Conservation (phyloP, 1,284 basidiomycete species). For the Leccinum holopus region DNA sequence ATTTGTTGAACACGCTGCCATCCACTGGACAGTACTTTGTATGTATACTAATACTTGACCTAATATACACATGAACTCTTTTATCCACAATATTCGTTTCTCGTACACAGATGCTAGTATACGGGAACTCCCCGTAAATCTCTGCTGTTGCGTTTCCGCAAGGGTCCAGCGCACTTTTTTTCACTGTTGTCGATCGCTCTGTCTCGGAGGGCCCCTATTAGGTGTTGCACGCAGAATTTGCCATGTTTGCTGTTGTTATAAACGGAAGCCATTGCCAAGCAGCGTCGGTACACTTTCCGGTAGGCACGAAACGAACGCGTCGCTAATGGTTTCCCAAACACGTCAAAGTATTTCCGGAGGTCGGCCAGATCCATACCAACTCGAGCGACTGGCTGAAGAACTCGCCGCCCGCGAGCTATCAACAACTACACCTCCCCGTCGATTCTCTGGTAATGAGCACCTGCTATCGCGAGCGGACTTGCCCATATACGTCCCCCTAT, state of each 20-base stretch:
- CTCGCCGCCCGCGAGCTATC: constrained; percentile 57
- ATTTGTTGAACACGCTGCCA: neutral
- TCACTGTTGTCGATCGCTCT: no score
- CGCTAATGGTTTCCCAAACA: constrained; percentile 20
- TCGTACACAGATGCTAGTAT: neutral
- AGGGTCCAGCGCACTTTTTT: no score
- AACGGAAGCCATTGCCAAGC: constrained; percentile 28
- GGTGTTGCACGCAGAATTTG: neutral
- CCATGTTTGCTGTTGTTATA: constrained; percentile 24
- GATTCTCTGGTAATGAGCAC: constrained; percentile 12
- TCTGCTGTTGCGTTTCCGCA: no score
- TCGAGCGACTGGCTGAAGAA: constrained; percentile 72
- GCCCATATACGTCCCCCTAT: constrained; percentile 74
- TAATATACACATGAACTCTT: neutral
- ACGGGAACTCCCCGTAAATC: no score
- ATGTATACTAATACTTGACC: neutral
- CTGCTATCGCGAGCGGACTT: constrained; percentile 44
- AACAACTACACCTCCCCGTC: constrained; percentile 8
- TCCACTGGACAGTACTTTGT: neutral
- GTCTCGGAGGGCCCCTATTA: no score
- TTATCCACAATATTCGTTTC: neutral
- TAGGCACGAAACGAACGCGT: neutral
- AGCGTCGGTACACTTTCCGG: constrained; percentile 1
- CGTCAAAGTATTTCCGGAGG: constrained; percentile 16
- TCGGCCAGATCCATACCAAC: constrained; percentile 54